These are phyloP conservation scores for Podaxis sp. DNA, from an alignment of 768 basidiomycete genomes.

Conservation along the genomic window DNA sequence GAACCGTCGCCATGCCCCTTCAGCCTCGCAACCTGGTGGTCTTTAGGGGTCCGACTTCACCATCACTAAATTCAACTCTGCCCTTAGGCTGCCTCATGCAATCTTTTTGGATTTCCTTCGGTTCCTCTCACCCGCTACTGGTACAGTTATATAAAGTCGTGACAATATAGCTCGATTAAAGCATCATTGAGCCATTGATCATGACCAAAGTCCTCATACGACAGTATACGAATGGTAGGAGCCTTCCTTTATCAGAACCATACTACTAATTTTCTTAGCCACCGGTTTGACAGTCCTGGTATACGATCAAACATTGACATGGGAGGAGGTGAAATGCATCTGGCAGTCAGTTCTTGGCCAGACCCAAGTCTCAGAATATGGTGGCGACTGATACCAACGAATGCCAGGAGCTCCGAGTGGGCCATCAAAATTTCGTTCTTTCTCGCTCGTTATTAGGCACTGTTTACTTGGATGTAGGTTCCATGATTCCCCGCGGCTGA, in stretches of 20 bases:
- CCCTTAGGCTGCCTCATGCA: neutral
- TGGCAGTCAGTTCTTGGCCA: neutral
- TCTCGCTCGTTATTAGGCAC: neutral
- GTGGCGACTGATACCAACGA: neutral
- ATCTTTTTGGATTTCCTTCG: neutral
- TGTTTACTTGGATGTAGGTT: neutral
- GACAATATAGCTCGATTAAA: neutral
- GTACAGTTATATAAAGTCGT: neutral
- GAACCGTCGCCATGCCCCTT: no score
- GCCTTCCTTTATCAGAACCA: neutral
- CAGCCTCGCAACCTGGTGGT: no score
- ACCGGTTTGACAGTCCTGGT: neutral
- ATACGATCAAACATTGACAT: constrained; percentile 6
- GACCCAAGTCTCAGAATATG: neutral
- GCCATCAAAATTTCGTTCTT: neutral
- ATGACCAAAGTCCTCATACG: neutral
- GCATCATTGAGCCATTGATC: neutral
- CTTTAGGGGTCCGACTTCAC: no score
- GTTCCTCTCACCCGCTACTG: neutral
- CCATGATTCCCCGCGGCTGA: neutral
- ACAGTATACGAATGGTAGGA: neutral
- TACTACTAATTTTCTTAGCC: neutral
- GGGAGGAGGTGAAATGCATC: constrained; percentile 10
- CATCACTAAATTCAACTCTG: no score
- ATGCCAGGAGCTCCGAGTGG: neutral